phyloP scores from a whole-genome alignment of 2,329 filamentous ascomycete species.

The Chalara sp. region DNA sequence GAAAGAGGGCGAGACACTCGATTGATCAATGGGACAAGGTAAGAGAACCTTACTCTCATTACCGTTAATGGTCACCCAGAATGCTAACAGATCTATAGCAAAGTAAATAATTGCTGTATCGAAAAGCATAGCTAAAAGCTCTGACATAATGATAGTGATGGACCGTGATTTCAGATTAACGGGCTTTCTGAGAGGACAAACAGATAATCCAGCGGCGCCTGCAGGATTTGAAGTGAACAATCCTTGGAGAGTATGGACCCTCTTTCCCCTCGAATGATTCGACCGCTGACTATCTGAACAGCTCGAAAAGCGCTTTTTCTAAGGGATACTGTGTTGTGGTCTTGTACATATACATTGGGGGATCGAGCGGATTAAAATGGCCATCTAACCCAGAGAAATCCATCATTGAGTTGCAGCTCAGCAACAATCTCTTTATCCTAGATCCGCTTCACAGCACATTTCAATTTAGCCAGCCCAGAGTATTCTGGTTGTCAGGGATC shows the following conservation, averaged over 20 bases:
- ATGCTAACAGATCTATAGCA: slow-evolving; percentile 25
- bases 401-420: no score
- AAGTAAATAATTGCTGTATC: slow-evolving; percentile 21
- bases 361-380: no score
- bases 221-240: slow-evolving; percentile 34
- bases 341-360: no score
- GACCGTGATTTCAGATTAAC: slow-evolving; percentile 35
- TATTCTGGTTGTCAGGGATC: no score
- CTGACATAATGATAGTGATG: slow-evolving; percentile 30
- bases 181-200: slow-evolving; percentile 32
- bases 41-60: slow-evolving; percentile 9
- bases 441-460: no score
- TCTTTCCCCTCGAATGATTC: no score
- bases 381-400: no score
- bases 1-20: slow-evolving; percentile 32
- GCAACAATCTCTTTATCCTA: no score
- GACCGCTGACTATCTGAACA: no score
- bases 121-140: background rate
- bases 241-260: slow-evolving; percentile 30
- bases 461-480: no score
- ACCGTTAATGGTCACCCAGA: background rate
- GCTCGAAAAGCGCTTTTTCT: no score
- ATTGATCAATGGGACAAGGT: slow-evolving; percentile 35
- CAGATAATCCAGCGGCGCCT: slow-evolving; percentile 29
- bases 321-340: no score